Base-by-base conservation (phyloP, 2,329 filamentous ascomycete genomes). In the Alternaria brassicae region DNA sequence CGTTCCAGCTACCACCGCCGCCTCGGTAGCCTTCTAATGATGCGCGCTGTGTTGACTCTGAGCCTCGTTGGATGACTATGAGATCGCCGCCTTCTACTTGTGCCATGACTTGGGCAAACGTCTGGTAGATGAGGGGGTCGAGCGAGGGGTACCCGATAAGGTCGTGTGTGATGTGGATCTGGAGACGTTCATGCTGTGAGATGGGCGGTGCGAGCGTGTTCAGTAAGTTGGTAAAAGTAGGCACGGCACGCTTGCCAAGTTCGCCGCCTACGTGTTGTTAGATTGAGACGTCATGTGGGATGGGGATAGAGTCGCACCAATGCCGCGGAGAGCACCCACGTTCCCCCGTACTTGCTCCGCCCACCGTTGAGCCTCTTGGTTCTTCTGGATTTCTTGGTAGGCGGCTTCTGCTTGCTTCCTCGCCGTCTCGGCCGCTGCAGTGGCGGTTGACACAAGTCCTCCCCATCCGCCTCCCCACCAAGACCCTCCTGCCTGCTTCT, bases 91-190 rank as follows among this genome's bases (percentile, higher is more conserved):
- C 95, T 80, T 99, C 95, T 44, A 99, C 95, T 81, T 99, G 95
- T n/a, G 93, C 87, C 95, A 99, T 99, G 72, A 99, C 93, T 53
- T 93, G 89, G 55, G 91, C 91, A 81, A 99, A 99, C 64, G 95
- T 93, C 58, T 86, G 86, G 80, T 98, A 92, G 70, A 98, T 92
- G 54, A 97, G 86, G 17, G 94, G 93, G 76, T 98, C 94, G 69
- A 99, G 88, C 17, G 92, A 94, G 3, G 95, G 95, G 77, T 99
- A 99, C 68, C 92, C 92, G 68, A 93, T 89, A 41, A 99, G 87
- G 78, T 98, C 95, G 82, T 99, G 95, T 8, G 94, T 97, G 65
- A 95, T 96, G 81, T 99, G 95, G 71, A 99, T 98, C 72, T 96
- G 91, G 7, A 99, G 90, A 49, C 94, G 91, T 81, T 99, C 95